A percentile compares a stretch with the other conserved stretches of the same genome.
Conservation (phyloP, 139 green algal genomes). For the Volvox africanus region DNA sequence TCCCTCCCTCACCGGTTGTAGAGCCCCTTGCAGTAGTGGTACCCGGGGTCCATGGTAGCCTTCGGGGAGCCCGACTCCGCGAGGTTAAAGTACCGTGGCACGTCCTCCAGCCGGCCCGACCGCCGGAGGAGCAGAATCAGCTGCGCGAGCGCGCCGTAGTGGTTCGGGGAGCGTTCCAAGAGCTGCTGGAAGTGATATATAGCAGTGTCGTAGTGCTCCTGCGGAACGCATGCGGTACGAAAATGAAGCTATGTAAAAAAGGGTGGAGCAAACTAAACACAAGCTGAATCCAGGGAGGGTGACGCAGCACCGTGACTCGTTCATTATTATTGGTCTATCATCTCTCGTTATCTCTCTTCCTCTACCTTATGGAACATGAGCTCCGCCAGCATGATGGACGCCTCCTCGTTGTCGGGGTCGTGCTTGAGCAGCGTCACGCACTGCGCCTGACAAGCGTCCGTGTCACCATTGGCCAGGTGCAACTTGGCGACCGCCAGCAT, state of each 20-base stretch:
- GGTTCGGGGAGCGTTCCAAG: slow-evolving; percentile 72
- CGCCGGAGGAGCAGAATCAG: slow-evolving; percentile 73
- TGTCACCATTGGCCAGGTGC: slow-evolving; percentile 71
- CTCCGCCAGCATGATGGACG: slow-evolving; percentile 85
- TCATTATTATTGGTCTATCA: background rate
- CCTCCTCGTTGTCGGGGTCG: slow-evolving; percentile 82
- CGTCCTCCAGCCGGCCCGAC: slow-evolving; percentile 66
- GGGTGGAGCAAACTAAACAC: background rate
- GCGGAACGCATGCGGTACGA: background rate
- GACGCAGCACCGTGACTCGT: too few relatives aligned
- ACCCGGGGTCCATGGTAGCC: slow-evolving; percentile 65
- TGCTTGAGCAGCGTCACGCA: slow-evolving; percentile 74
- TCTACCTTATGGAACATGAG: slow-evolving; percentile 80
- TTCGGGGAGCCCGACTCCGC: slow-evolving; percentile 59
- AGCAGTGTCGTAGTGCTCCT: slow-evolving; percentile 82
- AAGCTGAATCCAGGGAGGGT: background rate
- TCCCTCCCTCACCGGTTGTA: slow-evolving; percentile 55
- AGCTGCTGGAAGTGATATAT: slow-evolving; percentile 87
- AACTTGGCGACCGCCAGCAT: slow-evolving; percentile 72
- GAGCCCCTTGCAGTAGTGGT: slow-evolving; percentile 76
- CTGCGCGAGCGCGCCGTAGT: slow-evolving; percentile 79
- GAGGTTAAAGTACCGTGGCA: slow-evolving; percentile 53
- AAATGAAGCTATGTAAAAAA: too few relatives aligned
- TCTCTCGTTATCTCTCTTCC: background rate
- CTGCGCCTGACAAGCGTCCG: slow-evolving; percentile 64